A percentile compares a stretch with the other conserved stretches of the same genome.
phyloP scores from a whole-genome alignment of 164 flowering plant genomes.

The Magnolia sinica region DNA sequence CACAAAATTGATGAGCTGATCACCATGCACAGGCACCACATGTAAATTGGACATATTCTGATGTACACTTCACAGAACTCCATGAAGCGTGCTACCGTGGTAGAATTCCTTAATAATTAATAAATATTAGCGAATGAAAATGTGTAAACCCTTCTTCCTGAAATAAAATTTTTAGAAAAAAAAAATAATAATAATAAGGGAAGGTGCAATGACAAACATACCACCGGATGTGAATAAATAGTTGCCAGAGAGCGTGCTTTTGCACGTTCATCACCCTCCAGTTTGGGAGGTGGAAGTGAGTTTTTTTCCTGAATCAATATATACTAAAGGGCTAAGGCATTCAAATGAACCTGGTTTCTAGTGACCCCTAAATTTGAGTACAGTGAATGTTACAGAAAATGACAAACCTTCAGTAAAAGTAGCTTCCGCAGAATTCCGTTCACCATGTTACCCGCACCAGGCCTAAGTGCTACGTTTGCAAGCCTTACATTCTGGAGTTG shows the following conservation, averaged over 20 bases:
- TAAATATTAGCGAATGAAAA: too few species aligned
- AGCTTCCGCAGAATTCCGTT: conserved; percentile 86
- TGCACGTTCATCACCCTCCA: conserved; percentile 83
- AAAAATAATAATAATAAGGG: neutral
- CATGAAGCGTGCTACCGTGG: too few species aligned
- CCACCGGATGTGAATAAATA: conserved; percentile 91
- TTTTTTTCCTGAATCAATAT: conserved; percentile 44
- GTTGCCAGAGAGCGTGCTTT: conserved; percentile 92
- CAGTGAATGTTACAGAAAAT: neutral
- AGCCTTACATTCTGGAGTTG: conserved; percentile 76
- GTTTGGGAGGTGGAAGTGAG: conserved; percentile 71
- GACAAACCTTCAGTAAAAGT: conserved; percentile 60
- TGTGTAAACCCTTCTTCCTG: neutral
- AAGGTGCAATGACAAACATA: conserved; percentile 30
- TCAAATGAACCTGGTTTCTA: neutral
- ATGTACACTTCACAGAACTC: too few species aligned
- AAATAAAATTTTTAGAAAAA: too few species aligned
- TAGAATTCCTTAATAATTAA: too few species aligned
- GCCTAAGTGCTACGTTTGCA: conserved; percentile 82
- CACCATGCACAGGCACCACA: too few species aligned
- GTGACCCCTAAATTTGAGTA: neutral
- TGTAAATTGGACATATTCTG: too few species aligned
- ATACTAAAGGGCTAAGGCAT: neutral
- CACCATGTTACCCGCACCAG: conserved; percentile 95
- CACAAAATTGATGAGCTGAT: too few species aligned